Evolutionary conservation across 2,329 filamentous ascomycete genomes (phyloP), one percentile per base, ranked within the genome.

Genomic region (Phialemoniopsis sp.): DNA sequence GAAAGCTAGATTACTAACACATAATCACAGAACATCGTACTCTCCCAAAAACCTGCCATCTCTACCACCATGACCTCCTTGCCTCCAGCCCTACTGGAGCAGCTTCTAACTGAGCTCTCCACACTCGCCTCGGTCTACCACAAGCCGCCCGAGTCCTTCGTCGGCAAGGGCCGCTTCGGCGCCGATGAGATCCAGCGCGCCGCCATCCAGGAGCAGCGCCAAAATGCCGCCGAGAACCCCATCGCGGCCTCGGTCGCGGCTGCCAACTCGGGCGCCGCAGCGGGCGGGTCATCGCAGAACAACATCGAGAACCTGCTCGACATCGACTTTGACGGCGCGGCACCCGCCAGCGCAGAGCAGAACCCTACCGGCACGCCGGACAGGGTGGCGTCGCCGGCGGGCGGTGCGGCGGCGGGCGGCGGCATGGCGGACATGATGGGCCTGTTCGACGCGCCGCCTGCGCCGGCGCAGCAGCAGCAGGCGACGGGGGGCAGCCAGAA

Each of bases 61-160:
- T 83, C 87, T 30, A 91, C 89, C 16, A 98, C 93, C 18, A 96
- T 98, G 68, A 87, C 87, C 41, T 91, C 87, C 41, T 75, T 97
- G 21, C 89, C 93, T 2, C 78, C 86, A 5, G 73, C 82, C 28
- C 75, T 98, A 7, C 77, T 98, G 32, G 91, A 98, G 45, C 84
- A 89, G 60, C 80, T 98, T n/a, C 79, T 98, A 8, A 75, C 77
- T 9, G 91, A 98, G 62, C 79, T 98, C 26, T 97, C 91, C 12
- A 96, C 93, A 9, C 78, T 98, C 21, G 89, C 93, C 8, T 97
- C 91, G 2, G 93, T 98, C 16, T 98, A 98, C 67, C 93, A 98
- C 78, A 97, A 95, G 68, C 90, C 90, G 8, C 90, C 93, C 33
- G 89, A 95, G 74, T 89, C 91, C n/a, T 98, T 98, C 63, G 85